Evolutionary conservation across 75 land plant genomes (phyloP), one percentile per base, ranked within the genome.

Genomic region (Adiantum capillusveneris): DNA sequence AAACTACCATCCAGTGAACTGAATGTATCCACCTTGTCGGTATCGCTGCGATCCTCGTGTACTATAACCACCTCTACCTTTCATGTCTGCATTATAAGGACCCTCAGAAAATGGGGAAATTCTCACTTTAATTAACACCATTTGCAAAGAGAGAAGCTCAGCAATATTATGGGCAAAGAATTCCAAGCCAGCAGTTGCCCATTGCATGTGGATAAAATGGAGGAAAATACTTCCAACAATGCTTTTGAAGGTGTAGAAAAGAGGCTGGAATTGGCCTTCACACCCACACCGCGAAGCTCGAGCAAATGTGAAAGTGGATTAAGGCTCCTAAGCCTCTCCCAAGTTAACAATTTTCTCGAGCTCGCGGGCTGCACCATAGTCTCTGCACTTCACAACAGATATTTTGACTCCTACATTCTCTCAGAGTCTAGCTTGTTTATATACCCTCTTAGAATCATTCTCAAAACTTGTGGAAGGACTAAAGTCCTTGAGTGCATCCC

Each of bases 401-500:
- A 58, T 49, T 77, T 86, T 56, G 90, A 86, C 50, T 55, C 90
- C 34, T 86, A 86, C 65, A 78, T 86, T 6, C 64, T 86, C 1
- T 86, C 90, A 0, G 90, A 86, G 58, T 86, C 90, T 0, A 79
- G 83, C 61, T 9, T 34, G 3, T 76, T 76, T 36, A 65, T 86
- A 12, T 86, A 86, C 69, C 90, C 86, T 0, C 53, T 54, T 18
- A 76, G 74, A 67, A 63, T 86, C 54, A 65, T 86, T 60, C 77
- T 86, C 73, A 86, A 86, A 61, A 86, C 90, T 0, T 86, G 90
- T 44, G 90, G 90, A 34, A 86, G 83, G 45, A 86, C 90, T 42
- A 78, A 72, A 44, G 73, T 86, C 17, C 64, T 86, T 25, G 67
- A 75, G 56, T 69, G 86, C 30, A 41, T 86, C 59, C 83, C 72